Evolutionary conservation across 805 yeast genomes (phyloP).

Genomic region (Metschnikowia sp.): DNA sequence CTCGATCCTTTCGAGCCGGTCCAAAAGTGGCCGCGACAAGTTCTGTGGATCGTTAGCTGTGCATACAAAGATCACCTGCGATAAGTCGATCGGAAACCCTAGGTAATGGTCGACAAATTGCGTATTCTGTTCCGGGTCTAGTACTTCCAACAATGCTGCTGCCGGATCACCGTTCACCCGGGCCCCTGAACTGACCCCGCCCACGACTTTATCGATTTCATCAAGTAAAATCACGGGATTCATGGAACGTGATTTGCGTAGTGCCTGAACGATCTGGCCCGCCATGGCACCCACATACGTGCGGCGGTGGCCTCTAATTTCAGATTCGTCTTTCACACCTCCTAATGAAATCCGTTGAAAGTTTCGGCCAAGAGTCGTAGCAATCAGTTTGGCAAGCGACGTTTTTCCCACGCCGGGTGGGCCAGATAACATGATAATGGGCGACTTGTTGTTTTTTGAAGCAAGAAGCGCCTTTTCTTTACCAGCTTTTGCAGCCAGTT

Average conservation of each 20-base stretch:
- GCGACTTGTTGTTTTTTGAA: slow-evolving; percentile 49
- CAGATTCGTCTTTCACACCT: slow-evolving; percentile 86
- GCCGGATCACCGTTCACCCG: slow-evolving; percentile 80
- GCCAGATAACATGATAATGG: slow-evolving; percentile 78
- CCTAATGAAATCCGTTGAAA: slow-evolving; percentile 83
- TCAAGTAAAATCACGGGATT: slow-evolving; percentile 82
- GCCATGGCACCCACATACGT: slow-evolving; percentile 94
- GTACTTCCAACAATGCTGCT: slow-evolving; percentile 81
- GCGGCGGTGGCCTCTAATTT: slow-evolving; percentile 84
- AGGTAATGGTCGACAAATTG: slow-evolving; percentile 78
- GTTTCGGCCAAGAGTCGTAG: slow-evolving; percentile 65
- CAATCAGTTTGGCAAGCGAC: slow-evolving; percentile 78
- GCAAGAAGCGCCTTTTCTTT: slow-evolving; percentile 16
- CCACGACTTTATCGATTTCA: slow-evolving; percentile 78
- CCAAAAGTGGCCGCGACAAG: slow-evolving; percentile 73
- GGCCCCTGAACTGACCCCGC: slow-evolving; percentile 43
- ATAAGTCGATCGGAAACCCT: slow-evolving; percentile 81
- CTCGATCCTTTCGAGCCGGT: slow-evolving; percentile 79
- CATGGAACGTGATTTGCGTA: slow-evolving; percentile 71
- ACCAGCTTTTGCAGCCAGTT: not conserved
- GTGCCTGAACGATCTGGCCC: slow-evolving; percentile 72
- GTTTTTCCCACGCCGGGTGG: slow-evolving; percentile 97
- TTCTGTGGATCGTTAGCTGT: slow-evolving; percentile 77
- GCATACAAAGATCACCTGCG: slow-evolving; percentile 77
- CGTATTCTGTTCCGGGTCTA: slow-evolving; percentile 86